Evolutionary conservation across 441 rosid species (phyloP), one percentile per base, ranked within the genome.

Genomic region (Capsella rubella): DNA sequence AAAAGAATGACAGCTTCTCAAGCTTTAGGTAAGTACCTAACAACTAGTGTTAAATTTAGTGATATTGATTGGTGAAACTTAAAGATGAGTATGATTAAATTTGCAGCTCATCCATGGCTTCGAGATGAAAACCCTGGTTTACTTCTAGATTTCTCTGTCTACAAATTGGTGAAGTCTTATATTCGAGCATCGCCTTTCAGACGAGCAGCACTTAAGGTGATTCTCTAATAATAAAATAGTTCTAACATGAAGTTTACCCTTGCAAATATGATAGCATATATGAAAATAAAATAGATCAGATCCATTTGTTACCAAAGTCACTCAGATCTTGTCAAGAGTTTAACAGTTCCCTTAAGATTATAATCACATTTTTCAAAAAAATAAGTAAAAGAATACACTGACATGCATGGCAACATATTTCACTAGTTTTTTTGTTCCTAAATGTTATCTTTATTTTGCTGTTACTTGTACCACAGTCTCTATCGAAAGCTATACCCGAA

Each of bases 1-100:
- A 89, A 86, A 84, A 83, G 94, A 81, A 82, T 87, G 91, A 85
- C 90, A 46, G 87, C 91, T 39, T 83, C 82, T 35, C 91, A 87
- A 81, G 91, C 90, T 73, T 76, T 87, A 75, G 78, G 90, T 87
- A 84, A 72, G 78, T 75, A 67, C 53, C 6, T 37, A 25, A 35
- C 34, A 12, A 67, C 1, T 39, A 21, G n/a, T 58, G 58, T 27
- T 61, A n/a, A 50, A 43, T 14, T 32, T 18, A n/a, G 52, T 18
- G 64, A 72, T 37, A 46, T 21, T 55, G 39, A 53, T 31, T 14
- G 31, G 65, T 57, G 78, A 53, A 77, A 51, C 31, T 59, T 64
- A 58, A 62, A 47, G 72, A 59, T 14, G 39, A 69, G 10, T 31
- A 8, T 71, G 21, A 68, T 64, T 6, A 13, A n/a, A 4, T 3